Base-by-base conservation (phyloP, 1,284 basidiomycete species). In the Agroathelia rolfsii region DNA sequence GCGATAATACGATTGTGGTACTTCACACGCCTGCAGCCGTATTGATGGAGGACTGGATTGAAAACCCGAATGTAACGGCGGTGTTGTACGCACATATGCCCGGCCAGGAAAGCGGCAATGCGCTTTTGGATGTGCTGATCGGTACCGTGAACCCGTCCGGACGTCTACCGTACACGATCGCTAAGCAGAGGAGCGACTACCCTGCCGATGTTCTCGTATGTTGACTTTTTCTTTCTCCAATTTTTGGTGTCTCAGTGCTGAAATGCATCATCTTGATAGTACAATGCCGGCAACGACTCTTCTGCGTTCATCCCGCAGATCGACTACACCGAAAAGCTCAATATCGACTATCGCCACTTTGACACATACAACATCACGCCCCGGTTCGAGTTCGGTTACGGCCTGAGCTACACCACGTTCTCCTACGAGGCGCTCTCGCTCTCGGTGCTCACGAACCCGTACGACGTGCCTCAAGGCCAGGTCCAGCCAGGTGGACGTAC, bases 371-470 rank as follows among this genome's bases (percentile, higher is more conserved):
- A 69, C 37, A 73, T 80, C 39, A 59, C 61, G 12, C 75, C 76
- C 21, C 70, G 75, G 20, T 80, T 67, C 51, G 77, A 81, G 47
- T 92, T 90, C 50, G 88, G 88, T 1, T 88, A 75, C 51, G 88
- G 88, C 0, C 55, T 93, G 44, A 84, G 78, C 37, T 94, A 93
- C 61, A 82, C 89, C 21, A 68, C 58, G 0, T 95, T 93, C 54
- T 56, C 67, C 19, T 86, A 84, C 49, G 69, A 62, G 16, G 53
- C 64, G 13, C 54, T 89, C 4, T 40, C 52, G 0, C 55, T 82
- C 18, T 48, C 43, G 3, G 53, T 54, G 30, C 46, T 80, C 6
- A 19, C 24, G 1, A 39, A 17, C 37, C 49, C 40, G 25, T 55
- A 56, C 13, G 49, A 55, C 37, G 47, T 52, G 2, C 58, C 68